Percentiles rank a stretch among this genome's conserved stretches.
Evolutionary conservation across 495 filamentous ascomycete genomes (phyloP).

Genomic region (Xylona heveae): DNA sequence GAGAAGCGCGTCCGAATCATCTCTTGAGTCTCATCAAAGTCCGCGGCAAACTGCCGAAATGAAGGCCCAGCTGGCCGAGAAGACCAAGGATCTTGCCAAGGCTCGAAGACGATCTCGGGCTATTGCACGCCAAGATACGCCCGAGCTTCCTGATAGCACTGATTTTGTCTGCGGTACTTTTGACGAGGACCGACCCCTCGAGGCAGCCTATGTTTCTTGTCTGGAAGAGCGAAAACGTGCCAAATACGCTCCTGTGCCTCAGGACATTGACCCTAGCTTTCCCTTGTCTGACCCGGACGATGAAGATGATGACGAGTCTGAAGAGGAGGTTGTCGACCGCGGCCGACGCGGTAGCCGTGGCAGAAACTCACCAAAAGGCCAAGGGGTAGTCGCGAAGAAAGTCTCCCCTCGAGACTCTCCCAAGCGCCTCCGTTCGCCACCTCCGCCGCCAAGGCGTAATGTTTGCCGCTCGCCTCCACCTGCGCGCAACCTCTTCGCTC

Average conservation of each 20-base stretch:
- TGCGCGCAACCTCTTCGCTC: conserved; percentile 40
- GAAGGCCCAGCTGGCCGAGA: conserved; percentile 15
- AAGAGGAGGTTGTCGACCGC: conserved; percentile 25
- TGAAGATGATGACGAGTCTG: conserved; percentile 42
- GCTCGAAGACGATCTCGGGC: conserved; percentile 12
- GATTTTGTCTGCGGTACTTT: conserved; percentile 96
- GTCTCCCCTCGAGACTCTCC: conserved; percentile 26
- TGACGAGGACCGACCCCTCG: conserved; percentile 85
- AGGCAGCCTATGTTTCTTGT: conserved; percentile 75
- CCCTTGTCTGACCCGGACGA: conserved; percentile 84
- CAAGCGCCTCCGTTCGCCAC: conserved; percentile 25
- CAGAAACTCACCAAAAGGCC: conserved; percentile 11
- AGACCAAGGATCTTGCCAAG: conserved; percentile 6
- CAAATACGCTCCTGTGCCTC: conserved; percentile 60
- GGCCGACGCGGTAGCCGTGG: conserved; percentile 14
- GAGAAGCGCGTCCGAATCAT: conserved; percentile 36
- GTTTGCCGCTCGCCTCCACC: conserved; percentile 30
- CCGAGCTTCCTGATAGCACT: conserved; percentile 83
- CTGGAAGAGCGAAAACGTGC: conserved; percentile 59
- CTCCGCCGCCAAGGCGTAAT: conserved; percentile 14
- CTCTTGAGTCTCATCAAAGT: conserved; percentile 39
- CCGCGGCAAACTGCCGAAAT: conserved; percentile 9
- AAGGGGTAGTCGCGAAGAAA: conserved; percentile 16
- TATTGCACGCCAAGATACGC: conserved; percentile 48
- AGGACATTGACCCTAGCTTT: conserved; percentile 95